These are phyloP conservation scores for Microbotryum intermedium DNA, from an alignment of 1,284 basidiomycete species.

Conservation along the genomic window DNA sequence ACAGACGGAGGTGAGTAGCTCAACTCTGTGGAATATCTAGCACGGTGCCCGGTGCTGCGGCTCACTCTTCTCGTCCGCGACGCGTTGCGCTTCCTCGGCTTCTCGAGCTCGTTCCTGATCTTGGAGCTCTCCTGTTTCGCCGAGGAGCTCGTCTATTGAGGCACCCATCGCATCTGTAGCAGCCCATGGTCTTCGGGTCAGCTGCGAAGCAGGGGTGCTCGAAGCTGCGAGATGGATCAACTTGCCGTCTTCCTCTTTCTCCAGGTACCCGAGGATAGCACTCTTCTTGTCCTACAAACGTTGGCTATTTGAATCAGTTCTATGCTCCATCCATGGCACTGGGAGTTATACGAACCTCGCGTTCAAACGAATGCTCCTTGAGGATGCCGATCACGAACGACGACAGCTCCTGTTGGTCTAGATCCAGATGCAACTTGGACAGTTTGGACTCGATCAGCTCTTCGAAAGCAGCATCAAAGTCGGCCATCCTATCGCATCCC, in stretches of 20 bases:
- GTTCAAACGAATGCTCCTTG: constrained; percentile 21
- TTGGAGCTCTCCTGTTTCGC: constrained; percentile 6
- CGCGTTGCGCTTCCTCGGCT: constrained; percentile 4
- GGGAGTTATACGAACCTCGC: constrained; percentile 5
- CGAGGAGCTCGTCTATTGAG: constrained; percentile 12
- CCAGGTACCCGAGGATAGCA: constrained; percentile 25
- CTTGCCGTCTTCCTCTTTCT: constrained; percentile 23
- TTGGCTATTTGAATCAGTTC: background rate
- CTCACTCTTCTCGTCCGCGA: constrained; percentile 4
- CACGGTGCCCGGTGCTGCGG: background rate
- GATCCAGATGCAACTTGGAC: constrained; percentile 3
- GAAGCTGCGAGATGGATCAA: background rate
- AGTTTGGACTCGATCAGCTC: constrained; percentile 17
- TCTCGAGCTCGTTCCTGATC: constrained; percentile 1
- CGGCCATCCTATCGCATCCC: background rate
- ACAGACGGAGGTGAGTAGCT: background rate
- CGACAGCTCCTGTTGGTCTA: constrained; percentile 10
- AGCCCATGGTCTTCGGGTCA: background rate
- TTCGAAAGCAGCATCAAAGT: constrained; percentile 3
- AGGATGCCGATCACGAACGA: constrained; percentile 19
- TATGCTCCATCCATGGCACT: too few relatives aligned
- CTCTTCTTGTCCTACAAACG: constrained; percentile 21
- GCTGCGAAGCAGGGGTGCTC: background rate
- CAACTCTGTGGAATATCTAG: too few relatives aligned
- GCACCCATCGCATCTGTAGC: constrained; percentile 3